Evolutionary conservation across 2,329 filamentous ascomycete genomes (phyloP), one percentile per base, ranked within the genome.

Genomic region (Cryoendolithus antarcticus): DNA sequence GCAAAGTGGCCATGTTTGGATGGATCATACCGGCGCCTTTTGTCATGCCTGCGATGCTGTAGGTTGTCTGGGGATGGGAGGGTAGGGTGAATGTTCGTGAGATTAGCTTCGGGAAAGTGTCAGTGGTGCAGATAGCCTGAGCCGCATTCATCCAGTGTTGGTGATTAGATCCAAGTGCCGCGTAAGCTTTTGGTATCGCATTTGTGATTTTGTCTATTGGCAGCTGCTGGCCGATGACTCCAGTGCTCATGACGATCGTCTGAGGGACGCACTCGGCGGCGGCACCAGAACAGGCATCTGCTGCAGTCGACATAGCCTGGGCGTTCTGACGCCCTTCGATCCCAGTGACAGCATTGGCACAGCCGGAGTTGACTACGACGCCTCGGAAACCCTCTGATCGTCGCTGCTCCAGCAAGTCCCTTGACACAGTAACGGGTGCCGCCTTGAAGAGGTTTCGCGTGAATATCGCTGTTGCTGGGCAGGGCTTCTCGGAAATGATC

Each of bases 1-100:
- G 77, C 28, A 96, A 74, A 1, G 91, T 98, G 24, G 86, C 91
- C 88, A 98, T 94, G 68, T 98, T 96, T 35, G 91, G 91, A 58
- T 95, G 88, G 60, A 98, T 94, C 91, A 98, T 98, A 56, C 91
- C 91, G 4, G 91, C 91, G 41, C 91, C 91, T 67, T 98, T 98
- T 55, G 89, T 93, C 77, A 93, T 93, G 51, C 91, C 91, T 9
- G 85, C 86, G 36, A 98, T 81, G 51, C 75, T 73, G 65, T 94
- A 98, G 59, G 81, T 78, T 36, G 76, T 69, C 11, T 70, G 70
- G 0, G 83, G 77, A 3, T 83, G 82, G 1, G 83, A 88, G 3
- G 91, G 88, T 27, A 98, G 75, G 21, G 70, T 77, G 63, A 96
- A 98, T 9, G 77, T 77, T 50, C 74, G 77, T 12, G 88, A 95